Base-by-base conservation (phyloP, 495 filamentous ascomycete genomes). In the Penicillium atrosanguineum region DNA sequence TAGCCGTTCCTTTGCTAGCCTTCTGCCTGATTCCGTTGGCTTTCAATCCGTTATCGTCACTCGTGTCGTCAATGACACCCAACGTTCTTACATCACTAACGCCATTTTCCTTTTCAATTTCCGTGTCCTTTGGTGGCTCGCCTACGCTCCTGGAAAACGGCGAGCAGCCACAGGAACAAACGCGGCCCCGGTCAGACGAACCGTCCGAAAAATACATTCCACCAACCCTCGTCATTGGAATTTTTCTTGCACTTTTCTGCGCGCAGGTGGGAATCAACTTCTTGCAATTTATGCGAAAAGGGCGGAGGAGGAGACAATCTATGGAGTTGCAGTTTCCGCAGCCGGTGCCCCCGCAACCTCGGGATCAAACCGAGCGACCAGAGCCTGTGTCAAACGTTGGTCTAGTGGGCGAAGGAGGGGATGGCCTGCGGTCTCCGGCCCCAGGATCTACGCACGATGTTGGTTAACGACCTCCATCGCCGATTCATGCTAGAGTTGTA, bases 1-100 rank as follows among this genome's bases (percentile, higher is more conserved):
- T 79, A 73, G 68, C 73, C 68, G 71, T 71, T 64, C 72, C 74
- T 64, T 69, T 77, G 53, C 59, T 78, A 48, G 42, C 76, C 50
- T 64, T 76, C 48, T 67, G 63, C 50, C 16, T 73, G 26, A 61
- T 70, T 43, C 61, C 65, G 26, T 38, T 71, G 37, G 25, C 63
- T 29, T 52, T 60, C 56, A 64, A 41, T 3, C 68, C 59, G 16
- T 50, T 68, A 4, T 55, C 58, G 26, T 48, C 50, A 19, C 29
- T 63, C 18, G 28, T 64, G 11, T 46, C 54, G n/a, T 53, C 69
- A n/a, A 37, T 67, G 28, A 65, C 64, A 1, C 59, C 64, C 18
- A 60, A 60, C 37, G 45, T 71, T 5, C 50, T 71, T 25, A 70
- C 69, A 0, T 67, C 65, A 7, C 63, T 69, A 16, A 68, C 69